Base-by-base conservation (phyloP, 2,329 filamentous ascomycete species). In the Raffaelea albimanens region DNA sequence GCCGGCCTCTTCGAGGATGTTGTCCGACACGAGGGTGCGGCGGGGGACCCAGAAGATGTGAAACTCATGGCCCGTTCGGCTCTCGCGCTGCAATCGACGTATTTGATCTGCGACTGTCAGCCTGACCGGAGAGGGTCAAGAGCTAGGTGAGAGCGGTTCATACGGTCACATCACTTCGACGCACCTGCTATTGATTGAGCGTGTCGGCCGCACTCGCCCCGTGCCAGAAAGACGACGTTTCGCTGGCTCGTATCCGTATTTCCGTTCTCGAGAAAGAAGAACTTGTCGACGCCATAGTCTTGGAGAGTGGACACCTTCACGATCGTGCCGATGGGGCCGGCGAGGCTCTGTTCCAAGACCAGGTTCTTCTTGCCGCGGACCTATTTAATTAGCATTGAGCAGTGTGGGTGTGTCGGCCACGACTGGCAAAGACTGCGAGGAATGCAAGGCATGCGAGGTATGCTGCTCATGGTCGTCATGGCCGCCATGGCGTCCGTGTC, bases 321-420 rank as follows among this genome's bases (percentile, higher is more conserved):
- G 56, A 98, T 84, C 50, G 91, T 76, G 50, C 90, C 88, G 56
- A 98, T 78, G 25, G 90, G 87, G 21, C 91, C 93, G 56, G 91
- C 89, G 57, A 98, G 76, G 58, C 83, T 83, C 66, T 85, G 87
- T 64, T 97, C 91, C 61, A 98, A 84, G 45, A 98, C 86, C 52
- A 98, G 74, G 61, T 96, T 97, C 76, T 98, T 98, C 79, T 97
- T 98, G 57, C 94, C 94, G 63, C 91, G 87, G 55, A 97, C 88
- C 93, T 98, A 16, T 4, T 9, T 4, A 34, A 43, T 29, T 21
- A 16, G 3, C n/a, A n/a, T n/a, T n/a, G n/a, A n/a, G n/a, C n/a
- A n/a, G n/a, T n/a, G n/a, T n/a, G n/a, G n/a, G n/a, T n/a, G n/a
- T n/a, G 31, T 34, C 31, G 10, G 31, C 9, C 9, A 9, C 31